Evolutionary conservation across 371 early-diverging fungal genomes (phyloP), one percentile per base, ranked within the genome.

Genomic region (Chytridium lagenaria): DNA sequence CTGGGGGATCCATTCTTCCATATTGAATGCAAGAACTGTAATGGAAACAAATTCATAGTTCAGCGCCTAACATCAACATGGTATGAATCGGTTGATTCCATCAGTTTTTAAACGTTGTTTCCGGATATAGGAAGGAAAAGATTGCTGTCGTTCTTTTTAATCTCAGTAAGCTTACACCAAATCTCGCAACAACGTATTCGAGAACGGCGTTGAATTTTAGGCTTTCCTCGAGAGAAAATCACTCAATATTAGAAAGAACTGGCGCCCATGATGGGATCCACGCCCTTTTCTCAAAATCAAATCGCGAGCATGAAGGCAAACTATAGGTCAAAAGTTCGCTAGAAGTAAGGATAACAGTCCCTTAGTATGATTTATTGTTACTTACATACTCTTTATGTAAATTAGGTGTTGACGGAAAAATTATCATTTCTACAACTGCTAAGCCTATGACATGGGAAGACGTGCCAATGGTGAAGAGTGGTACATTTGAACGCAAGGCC

Each of bases 1-100:
- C 2, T 40, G 44, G 30, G 66, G 22, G 66, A 66, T 66, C 66
- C 66, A 7, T 66, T 40, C 26, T 66, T 40, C 30, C 44, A 66
- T 28, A 66, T 66, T 7, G 66, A 66, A 30, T 66, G 66, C 44
- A 19, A 5, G 2, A 38, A 37, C 5, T 66, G 66, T 44, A 2
- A 2, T 7, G 66, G 44, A 28, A 28, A 33, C 7, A 37, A 66
- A 22, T 66, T 37, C 26, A 37, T 66, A 23, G 66, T 40, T 23
- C 66, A 66, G 33, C 10, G 49, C 2, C 26, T 66, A 30, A 15
- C 38, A 3, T 40, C 66, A 7, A 66, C 66, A 40, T 66, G 66
- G 66, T 66, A 34, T 15, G 44, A 12, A 44, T 19, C 44, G 19
- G 44, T 19, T 19, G 44, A 44, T 19, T 12, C 19, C 19, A 7